Evolutionary conservation across 2,329 filamentous ascomycete genomes (phyloP).

Genomic region (Pleoardoris graminearum): DNA sequence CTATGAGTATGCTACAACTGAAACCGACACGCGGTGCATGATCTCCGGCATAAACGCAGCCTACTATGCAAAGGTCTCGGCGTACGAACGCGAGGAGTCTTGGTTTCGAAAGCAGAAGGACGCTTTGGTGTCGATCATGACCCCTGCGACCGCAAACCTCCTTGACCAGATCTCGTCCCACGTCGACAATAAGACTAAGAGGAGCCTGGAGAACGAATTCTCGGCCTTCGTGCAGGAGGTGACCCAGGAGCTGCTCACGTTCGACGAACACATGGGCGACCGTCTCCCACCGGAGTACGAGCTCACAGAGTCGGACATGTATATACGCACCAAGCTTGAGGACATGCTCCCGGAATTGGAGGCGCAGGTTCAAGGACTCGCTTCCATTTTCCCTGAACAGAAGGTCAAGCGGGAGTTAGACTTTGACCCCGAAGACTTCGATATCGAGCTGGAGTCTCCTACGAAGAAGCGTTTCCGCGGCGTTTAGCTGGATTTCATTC

Average conservation of each 20-base stretch:
- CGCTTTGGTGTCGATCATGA: neutral
- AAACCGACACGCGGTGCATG: slow-evolving; percentile 17
- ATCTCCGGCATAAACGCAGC: slow-evolving; percentile 4
- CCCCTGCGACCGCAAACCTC: neutral
- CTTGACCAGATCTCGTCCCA: neutral
- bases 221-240: neutral
- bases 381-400: neutral
- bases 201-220: neutral
- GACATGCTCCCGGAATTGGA: slow-evolving; percentile 6
- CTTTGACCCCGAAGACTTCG: too few relatives aligned
- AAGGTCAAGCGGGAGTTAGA: neutral
- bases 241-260: slow-evolving; percentile 3
- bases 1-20: slow-evolving; percentile 12
- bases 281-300: slow-evolving; percentile 9
- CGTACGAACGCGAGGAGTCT: neutral
- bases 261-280: slow-evolving; percentile 13
- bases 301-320: neutral
- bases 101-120: neutral
- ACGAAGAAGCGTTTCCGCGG: too few relatives aligned
- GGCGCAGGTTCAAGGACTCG: neutral
- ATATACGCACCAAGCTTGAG: slow-evolving; percentile 2
- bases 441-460: too few relatives aligned
- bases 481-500: too few relatives aligned
- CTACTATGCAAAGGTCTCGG: slow-evolving; percentile 4
- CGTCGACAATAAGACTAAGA: slow-evolving; percentile 1